phyloP scores from a whole-genome alignment of 805 yeast species.

The Myxozyma monticola region DNA sequence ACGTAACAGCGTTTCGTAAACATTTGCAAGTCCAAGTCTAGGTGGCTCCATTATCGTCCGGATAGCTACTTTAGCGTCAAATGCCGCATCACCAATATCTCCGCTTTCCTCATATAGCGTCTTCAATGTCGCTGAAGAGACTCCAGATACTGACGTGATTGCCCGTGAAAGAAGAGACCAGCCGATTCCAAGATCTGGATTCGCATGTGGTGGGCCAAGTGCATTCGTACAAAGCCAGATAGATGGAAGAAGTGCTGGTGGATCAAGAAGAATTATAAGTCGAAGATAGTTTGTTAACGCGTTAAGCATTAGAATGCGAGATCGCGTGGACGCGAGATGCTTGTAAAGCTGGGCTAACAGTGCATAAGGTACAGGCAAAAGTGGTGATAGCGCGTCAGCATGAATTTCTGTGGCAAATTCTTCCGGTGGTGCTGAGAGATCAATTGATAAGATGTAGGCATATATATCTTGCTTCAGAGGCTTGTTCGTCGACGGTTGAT shows the following conservation, averaged over 20 bases:
- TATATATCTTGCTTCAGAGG: not conserved
- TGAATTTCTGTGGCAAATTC: not conserved
- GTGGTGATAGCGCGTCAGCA: too few relatives aligned
- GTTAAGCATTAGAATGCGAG: conserved; percentile 30
- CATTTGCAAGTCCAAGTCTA: conserved; percentile 24
- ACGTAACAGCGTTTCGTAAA: conserved; percentile 27
- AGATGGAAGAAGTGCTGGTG: conserved; percentile 23
- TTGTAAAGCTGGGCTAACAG: conserved; percentile 20
- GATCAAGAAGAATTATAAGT: conserved; percentile 17
- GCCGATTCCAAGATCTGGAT: conserved; percentile 32
- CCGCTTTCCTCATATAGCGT: conserved; percentile 28
- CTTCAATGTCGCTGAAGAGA: conserved; percentile 20
- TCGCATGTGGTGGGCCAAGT: conserved; percentile 29
- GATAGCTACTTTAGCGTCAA: conserved; percentile 30
- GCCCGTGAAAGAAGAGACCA: conserved; percentile 29
- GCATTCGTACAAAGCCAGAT: conserved; percentile 32
- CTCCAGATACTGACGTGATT: conserved; percentile 26
- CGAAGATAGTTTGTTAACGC: conserved; percentile 29
- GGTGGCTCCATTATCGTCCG: conserved; percentile 29
- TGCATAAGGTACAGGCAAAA: too few relatives aligned
- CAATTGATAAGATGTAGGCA: conserved; percentile 4
- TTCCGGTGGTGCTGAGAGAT: not conserved
- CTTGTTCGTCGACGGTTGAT: not conserved
- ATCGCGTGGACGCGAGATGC: conserved; percentile 28
- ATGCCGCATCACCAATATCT: conserved; percentile 35